Conservation (phyloP, 2,329 filamentous ascomycete species). For the Cladosporium sp. region DNA sequence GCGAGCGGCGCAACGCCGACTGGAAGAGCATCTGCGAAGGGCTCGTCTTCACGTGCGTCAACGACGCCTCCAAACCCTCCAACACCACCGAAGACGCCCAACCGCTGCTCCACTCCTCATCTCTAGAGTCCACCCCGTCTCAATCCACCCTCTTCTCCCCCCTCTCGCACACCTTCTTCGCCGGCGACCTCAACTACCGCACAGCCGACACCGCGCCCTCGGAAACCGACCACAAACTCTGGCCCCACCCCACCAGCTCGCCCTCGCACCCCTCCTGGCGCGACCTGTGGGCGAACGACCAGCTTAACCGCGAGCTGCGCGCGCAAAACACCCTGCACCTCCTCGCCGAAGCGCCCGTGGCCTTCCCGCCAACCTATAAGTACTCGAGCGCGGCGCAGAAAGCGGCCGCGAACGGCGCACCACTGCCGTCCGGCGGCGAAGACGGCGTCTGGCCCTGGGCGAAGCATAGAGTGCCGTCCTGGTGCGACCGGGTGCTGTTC, state of each 20-base stretch:
- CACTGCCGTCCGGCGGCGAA: slow-evolving; percentile 8
- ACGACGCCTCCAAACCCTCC: slow-evolving; percentile 9
- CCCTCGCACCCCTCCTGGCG: slow-evolving; percentile 51
- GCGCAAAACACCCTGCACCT: slow-evolving; percentile 70
- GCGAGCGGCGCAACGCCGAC: slow-evolving; percentile 72
- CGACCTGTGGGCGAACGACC: slow-evolving; percentile 66
- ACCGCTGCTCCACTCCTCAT: slow-evolving; percentile 19
- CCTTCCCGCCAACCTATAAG: slow-evolving; percentile 92
- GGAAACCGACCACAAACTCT: slow-evolving; percentile 49
- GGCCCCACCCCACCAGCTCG: slow-evolving; percentile 55
- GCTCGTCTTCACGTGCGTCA: slow-evolving; percentile 58
- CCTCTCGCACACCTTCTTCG: slow-evolving; percentile 72
- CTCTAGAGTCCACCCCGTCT: not conserved
- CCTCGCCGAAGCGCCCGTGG: slow-evolving; percentile 65
- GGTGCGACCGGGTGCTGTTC: slow-evolving; percentile 88
- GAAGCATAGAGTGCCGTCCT: slow-evolving; percentile 76
- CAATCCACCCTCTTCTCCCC: slow-evolving; percentile 59
- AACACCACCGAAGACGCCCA: slow-evolving; percentile 16
- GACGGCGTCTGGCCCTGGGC: slow-evolving; percentile 52
- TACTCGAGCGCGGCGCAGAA: slow-evolving; percentile 49
- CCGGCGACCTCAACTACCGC: slow-evolving; percentile 92
- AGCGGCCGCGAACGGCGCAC: slow-evolving; percentile 23
- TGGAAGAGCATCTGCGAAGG: slow-evolving; percentile 79
- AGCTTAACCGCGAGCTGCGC: slow-evolving; percentile 65
- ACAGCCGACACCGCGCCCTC: slow-evolving; percentile 63